Conservation (phyloP, 2,329 filamentous ascomycete genomes). For the Fusarium sp. region DNA sequence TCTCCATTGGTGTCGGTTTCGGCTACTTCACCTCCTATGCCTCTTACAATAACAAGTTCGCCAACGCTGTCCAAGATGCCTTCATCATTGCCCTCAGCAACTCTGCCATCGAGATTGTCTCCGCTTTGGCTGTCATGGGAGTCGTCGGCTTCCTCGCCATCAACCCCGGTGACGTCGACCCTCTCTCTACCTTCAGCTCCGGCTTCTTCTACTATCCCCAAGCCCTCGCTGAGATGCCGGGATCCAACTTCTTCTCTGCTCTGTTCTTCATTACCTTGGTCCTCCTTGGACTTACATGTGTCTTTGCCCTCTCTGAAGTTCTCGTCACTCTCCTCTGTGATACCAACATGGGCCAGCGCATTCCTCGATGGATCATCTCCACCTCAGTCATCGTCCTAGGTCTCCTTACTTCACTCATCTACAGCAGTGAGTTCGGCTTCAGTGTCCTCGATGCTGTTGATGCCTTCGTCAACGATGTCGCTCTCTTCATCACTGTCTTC, state of each 20-base stretch:
- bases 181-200: conserved; percentile 58
- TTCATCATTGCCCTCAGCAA: conserved; percentile 63
- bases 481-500: conserved; percentile 62
- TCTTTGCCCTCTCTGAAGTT: conserved; percentile 15
- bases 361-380: conserved; percentile 53
- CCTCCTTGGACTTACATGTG: conserved; percentile 60
- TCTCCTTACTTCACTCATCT: conserved; percentile 60
- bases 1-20: conserved; percentile 58
- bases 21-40: conserved; percentile 65
- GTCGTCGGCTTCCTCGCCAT: conserved; percentile 56
- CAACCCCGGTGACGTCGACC: conserved; percentile 42
- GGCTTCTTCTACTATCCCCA: conserved; percentile 64
- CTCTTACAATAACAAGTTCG: conserved; percentile 62
- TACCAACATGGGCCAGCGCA: conserved; percentile 48
- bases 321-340: conserved; percentile 50
- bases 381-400: conserved; percentile 55
- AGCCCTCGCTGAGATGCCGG: conserved; percentile 63
- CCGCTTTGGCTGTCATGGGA: conserved; percentile 56
- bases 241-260: conserved; percentile 63
- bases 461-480: conserved; percentile 61
- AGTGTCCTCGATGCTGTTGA: conserved; percentile 62
- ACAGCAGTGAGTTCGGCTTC: conserved; percentile 64
- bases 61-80: conserved; percentile 62
- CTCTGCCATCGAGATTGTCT: conserved; percentile 60
- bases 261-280: conserved; percentile 63